These are phyloP conservation scores for Balamuthia mandrillaris DNA, from an alignment of 208 protist species.

Conservation along the genomic window DNA sequence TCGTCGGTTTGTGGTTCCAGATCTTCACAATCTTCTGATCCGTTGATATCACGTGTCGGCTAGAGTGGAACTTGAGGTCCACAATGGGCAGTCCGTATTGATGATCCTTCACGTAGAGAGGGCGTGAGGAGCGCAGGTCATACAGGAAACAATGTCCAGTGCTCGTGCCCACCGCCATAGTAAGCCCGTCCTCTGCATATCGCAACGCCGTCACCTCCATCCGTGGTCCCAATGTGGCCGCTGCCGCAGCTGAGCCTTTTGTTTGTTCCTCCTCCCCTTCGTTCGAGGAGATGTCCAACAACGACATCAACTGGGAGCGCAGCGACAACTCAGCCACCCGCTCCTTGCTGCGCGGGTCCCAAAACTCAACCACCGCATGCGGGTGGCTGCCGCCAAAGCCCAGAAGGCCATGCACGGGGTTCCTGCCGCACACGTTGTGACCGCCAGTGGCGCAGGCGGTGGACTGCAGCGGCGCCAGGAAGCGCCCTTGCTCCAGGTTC, in stretches of 20 bases:
- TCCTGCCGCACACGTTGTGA: conserved; percentile 34
- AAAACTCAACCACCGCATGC: conserved; percentile 48
- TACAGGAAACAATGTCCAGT: conserved; percentile 50
- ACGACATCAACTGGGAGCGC: not conserved
- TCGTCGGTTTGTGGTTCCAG: conserved; percentile 86
- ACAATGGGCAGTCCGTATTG: conserved; percentile 89
- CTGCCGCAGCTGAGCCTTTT: no score
- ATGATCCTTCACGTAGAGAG: conserved; percentile 89
- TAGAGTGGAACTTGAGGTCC: conserved; percentile 85
- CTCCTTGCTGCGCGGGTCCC: conserved; percentile 47
- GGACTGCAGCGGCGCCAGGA: conserved; percentile 44
- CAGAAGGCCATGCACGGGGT: conserved; percentile 42
- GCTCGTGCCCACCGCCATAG: not conserved
- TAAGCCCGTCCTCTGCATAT: not conserved
- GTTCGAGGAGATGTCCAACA: not conserved
- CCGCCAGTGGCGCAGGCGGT: no score
- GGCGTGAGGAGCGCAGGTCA: conserved; percentile 62
- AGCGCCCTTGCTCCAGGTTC: conserved; percentile 57
- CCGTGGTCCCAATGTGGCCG: no score
- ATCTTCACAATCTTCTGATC: conserved; percentile 88
- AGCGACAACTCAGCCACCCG: not conserved
- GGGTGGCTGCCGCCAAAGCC: not conserved
- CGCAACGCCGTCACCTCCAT: conserved; percentile 23
- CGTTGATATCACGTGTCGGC: conserved; percentile 54
- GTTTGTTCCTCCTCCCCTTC: no score